A percentile compares a stretch with the other conserved stretches of the same genome.
These are phyloP conservation scores for Fusarium avenaceum DNA, from an alignment of 2,329 filamentous ascomycete genomes.

Conservation along the genomic window DNA sequence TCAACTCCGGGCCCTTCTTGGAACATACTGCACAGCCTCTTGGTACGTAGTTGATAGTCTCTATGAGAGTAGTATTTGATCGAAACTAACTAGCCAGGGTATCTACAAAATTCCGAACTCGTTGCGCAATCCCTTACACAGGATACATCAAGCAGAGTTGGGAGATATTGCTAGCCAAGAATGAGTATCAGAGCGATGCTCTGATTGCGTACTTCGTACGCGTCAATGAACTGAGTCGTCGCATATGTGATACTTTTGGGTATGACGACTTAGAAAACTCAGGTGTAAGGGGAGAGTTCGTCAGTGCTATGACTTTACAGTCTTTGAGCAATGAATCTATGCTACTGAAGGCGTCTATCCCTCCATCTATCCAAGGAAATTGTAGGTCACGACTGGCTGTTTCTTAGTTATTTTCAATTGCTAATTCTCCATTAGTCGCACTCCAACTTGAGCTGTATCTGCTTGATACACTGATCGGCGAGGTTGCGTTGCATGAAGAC, in stretches of 20 bases:
- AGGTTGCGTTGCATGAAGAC: slow-evolving; percentile 21
- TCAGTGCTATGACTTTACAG: slow-evolving; percentile 25
- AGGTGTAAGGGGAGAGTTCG: slow-evolving; percentile 8
- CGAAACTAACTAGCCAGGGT: neutral
- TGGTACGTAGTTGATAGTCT: neutral
- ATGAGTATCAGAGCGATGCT: neutral
- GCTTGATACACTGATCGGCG: slow-evolving; percentile 17
- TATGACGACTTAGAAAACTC: slow-evolving; percentile 24
- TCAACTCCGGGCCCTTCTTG: slow-evolving; percentile 18
- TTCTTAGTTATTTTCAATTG: rapidly evolving
- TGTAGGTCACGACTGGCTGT: neutral
- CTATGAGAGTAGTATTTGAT: rapidly evolving
- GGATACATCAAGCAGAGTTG: slow-evolving; percentile 20
- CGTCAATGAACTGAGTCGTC: slow-evolving; percentile 5
- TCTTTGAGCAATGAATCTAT: slow-evolving; percentile 4
- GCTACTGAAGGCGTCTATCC: slow-evolving; percentile 7
- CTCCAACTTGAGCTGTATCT: slow-evolving; percentile 12
- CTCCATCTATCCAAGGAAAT: neutral
- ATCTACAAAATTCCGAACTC: slow-evolving; percentile 24
- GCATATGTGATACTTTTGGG: slow-evolving; percentile 19
- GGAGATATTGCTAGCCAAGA: neutral
- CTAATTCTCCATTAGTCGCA: neutral
- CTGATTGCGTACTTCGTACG: neutral
- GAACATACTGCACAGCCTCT: slow-evolving; percentile 19
- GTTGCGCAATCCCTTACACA: slow-evolving; percentile 10